Evolutionary conservation across 2,329 filamentous ascomycete species (phyloP).

Genomic region (Dothideomycetes sp.): DNA sequence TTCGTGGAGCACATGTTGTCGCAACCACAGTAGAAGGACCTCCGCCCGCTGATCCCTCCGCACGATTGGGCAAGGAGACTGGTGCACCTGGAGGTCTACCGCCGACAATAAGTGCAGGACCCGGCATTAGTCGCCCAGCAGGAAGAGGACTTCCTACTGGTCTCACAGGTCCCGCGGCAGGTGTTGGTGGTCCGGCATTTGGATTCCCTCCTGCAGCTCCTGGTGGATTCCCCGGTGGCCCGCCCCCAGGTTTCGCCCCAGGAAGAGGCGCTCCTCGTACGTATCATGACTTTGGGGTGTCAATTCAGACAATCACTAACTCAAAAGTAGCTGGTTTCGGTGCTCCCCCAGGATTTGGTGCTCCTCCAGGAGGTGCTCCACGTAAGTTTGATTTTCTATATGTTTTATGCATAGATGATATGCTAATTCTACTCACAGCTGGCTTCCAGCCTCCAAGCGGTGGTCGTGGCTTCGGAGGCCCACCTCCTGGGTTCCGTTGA

Average conservation of each 20-base stretch:
- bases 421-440: slow-evolving; percentile 9
- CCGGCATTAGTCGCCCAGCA: slow-evolving; percentile 82
- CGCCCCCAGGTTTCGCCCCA: slow-evolving; percentile 19
- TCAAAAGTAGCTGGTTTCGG: slow-evolving; percentile 11
- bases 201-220: slow-evolving; percentile 32
- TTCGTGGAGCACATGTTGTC: slow-evolving; percentile 89
- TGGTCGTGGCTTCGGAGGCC: slow-evolving; percentile 18
- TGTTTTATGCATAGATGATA: background rate
- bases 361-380: slow-evolving; percentile 35
- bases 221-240: slow-evolving; percentile 39
- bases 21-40: slow-evolving; percentile 93
- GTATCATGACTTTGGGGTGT: slow-evolving; percentile 12
- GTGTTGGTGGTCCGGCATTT: slow-evolving; percentile 65
- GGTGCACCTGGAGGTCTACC: slow-evolving; percentile 52
- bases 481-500: slow-evolving; percentile 18
- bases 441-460: slow-evolving; percentile 60
- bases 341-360: slow-evolving; percentile 13
- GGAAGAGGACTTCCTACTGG: slow-evolving; percentile 76
- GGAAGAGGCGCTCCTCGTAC: slow-evolving; percentile 24
- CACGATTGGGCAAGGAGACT: slow-evolving; percentile 61
- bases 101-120: slow-evolving; percentile 66
- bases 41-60: slow-evolving; percentile 84
- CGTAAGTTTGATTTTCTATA: slow-evolving; percentile 11
- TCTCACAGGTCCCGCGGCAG: slow-evolving; percentile 78
- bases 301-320: slow-evolving; percentile 15